Percentiles rank a stretch among this genome's conserved stretches.
Evolutionary conservation across 352 stramenopile species (phyloP).

Genomic region (Globisporangium orthogonon): DNA sequence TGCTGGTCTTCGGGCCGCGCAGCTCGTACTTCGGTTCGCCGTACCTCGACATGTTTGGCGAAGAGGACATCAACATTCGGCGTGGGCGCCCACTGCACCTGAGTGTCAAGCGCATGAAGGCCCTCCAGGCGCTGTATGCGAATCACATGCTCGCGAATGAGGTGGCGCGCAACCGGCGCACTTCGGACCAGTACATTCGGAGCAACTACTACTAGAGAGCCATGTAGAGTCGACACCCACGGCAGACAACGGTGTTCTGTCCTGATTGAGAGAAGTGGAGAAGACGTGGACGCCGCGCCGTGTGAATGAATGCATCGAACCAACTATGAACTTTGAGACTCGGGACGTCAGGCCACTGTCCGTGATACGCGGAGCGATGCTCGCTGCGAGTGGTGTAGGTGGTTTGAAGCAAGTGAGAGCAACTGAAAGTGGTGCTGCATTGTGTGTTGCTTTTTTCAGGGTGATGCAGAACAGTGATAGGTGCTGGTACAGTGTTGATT

Average conservation of each 20-base stretch:
- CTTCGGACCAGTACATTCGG: slow-evolving; percentile 83
- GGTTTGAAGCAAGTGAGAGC: too few species aligned
- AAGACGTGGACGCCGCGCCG: background rate
- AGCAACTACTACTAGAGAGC: slow-evolving; percentile 77
- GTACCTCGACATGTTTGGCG: slow-evolving; percentile 86
- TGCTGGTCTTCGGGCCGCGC: slow-evolving; percentile 64
- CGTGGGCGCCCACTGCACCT: slow-evolving; percentile 71
- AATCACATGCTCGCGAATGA: slow-evolving; percentile 78
- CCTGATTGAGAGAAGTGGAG: background rate
- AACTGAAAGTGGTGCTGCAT: too few species aligned
- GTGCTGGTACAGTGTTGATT: background rate
- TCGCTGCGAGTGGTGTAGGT: too few species aligned
- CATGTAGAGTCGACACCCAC: background rate
- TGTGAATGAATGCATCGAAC: background rate
- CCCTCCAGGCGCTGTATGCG: slow-evolving; percentile 63
- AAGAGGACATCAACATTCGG: slow-evolving; percentile 83
- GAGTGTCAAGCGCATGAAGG: slow-evolving; percentile 66
- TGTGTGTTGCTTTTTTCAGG: too few species aligned
- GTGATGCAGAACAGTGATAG: too few species aligned
- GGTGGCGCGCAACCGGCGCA: slow-evolving; percentile 74
- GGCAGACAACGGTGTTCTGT: background rate
- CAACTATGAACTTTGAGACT: background rate
- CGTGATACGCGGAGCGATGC: too few species aligned
- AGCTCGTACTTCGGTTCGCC: slow-evolving; percentile 83
- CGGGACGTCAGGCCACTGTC: too few species aligned